A percentile compares a stretch with the other conserved stretches of the same genome.
These are phyloP conservation scores for Suhomyces choctaworum DNA, from an alignment of 1,139 yeast species.

Conservation along the genomic window DNA sequence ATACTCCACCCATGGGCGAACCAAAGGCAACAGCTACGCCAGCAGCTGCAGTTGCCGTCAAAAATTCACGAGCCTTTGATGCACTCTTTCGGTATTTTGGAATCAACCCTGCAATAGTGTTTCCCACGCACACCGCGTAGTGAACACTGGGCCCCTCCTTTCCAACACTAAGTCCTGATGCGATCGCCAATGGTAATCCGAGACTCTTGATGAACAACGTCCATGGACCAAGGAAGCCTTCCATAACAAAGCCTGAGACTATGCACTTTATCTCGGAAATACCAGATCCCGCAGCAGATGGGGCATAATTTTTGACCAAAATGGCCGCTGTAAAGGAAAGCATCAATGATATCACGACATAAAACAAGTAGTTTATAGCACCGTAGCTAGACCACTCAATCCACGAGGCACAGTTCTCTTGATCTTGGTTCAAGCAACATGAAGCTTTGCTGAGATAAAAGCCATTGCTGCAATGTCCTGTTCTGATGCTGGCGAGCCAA, in stretches of 20 bases:
- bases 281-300: conserved; percentile 95
- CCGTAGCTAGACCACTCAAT: conserved; percentile 49
- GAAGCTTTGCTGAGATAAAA: conserved; percentile 73
- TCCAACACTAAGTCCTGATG: conserved; percentile 78
- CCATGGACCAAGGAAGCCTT: conserved; percentile 72
- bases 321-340: conserved; percentile 68
- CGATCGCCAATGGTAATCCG: conserved; percentile 83
- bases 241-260: conserved; percentile 84
- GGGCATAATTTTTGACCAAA: conserved; percentile 72
- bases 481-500: conserved; percentile 75
- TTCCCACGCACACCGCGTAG: conserved; percentile 81
- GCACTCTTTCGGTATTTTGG: conserved; percentile 46
- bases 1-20: conserved; percentile 72
- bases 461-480: conserved; percentile 72
- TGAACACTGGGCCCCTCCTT: conserved; percentile 89
- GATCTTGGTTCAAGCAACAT: conserved; percentile 75
- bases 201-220: conserved; percentile 76
- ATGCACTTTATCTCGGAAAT: conserved; percentile 96
- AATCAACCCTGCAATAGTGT: conserved; percentile 59
- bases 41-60: conserved; percentile 64
- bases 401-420: conserved; percentile 56
- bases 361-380: conserved; percentile 55
- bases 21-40: conserved; percentile 79
- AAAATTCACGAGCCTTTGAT: conserved; percentile 53
- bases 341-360: conserved; percentile 56